A percentile compares a stretch with the other conserved stretches of the same genome.
Evolutionary conservation across 129 eudicot species (phyloP).

Genomic region (Sambucus nigra): DNA sequence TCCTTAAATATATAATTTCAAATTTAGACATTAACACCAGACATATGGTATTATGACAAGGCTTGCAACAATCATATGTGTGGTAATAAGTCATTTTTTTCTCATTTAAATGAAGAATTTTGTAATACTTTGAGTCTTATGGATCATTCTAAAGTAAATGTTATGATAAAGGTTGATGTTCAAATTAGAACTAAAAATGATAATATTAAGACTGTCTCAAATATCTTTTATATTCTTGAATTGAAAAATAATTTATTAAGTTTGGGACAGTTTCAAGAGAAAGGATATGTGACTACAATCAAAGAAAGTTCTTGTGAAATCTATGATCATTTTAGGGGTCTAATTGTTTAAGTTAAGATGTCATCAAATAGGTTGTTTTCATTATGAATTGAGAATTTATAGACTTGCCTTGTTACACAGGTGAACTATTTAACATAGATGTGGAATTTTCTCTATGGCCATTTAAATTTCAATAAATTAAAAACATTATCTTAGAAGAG

Average conservation of each 20-base stretch:
- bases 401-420: not conserved
- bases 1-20: too few relatives aligned
- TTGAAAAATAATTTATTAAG: slow-evolving; percentile 3
- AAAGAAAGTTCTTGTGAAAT: not conserved
- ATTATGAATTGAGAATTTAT: not conserved
- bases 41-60: too few relatives aligned
- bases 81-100: too few relatives aligned
- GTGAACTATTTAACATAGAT: not conserved
- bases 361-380: not conserved
- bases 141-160: too few relatives aligned
- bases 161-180: too few relatives aligned
- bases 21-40: too few relatives aligned
- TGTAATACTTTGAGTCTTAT: too few relatives aligned
- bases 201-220: not conserved
- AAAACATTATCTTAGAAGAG: not conserved
- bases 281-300: not conserved
- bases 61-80: too few relatives aligned
- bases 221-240: not conserved
- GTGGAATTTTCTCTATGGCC: slow-evolving; percentile 7
- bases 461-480: not conserved
- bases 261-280: slow-evolving; percentile 3
- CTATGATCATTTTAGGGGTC: slow-evolving; percentile 1
- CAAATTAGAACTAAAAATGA: not conserved
- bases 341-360: not conserved
- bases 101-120: too few relatives aligned